phyloP scores from a whole-genome alignment of 2,329 filamentous ascomycete species.

The Calonectria hawksworthii region DNA sequence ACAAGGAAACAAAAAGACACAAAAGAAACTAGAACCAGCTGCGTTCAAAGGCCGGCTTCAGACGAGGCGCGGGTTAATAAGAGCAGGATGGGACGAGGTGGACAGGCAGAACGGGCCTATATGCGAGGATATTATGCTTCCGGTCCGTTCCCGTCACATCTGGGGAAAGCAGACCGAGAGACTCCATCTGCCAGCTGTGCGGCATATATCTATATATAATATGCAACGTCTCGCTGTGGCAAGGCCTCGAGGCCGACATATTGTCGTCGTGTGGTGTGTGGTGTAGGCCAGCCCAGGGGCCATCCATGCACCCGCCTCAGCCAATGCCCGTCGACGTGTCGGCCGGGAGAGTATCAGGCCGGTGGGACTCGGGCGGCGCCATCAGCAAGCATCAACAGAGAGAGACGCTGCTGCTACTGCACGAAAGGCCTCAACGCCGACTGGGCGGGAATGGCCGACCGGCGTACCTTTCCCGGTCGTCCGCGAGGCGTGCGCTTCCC shows the following conservation, averaged over 20 bases:
- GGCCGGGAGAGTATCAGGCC: conserved; percentile 22
- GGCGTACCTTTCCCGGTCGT: conserved; percentile 12
- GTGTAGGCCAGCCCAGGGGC: conserved; percentile 3
- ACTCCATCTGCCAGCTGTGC: conserved; percentile 25
- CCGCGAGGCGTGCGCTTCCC: conserved; percentile 5
- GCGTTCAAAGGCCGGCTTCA: not conserved
- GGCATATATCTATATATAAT: conserved; percentile 25
- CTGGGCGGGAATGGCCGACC: conserved; percentile 26
- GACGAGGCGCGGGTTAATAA: not conserved
- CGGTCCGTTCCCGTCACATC: conserved; percentile 29
- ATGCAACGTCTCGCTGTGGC: not conserved
- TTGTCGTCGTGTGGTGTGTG: conserved; percentile 23
- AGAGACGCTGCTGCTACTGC: not conserved
- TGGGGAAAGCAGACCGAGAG: conserved; percentile 16
- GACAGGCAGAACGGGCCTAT: conserved; percentile 13
- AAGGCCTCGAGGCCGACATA: conserved; percentile 13
- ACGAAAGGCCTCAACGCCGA: conserved; percentile 3
- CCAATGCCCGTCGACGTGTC: conserved; percentile 14
- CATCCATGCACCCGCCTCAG: conserved; percentile 16
- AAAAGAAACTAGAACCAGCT: not conserved
- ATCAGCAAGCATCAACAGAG: not conserved
- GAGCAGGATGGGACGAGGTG: conserved; percentile 2
- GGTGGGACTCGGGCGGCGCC: conserved; percentile 18
- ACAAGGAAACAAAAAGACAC: not conserved
- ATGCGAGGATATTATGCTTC: conserved; percentile 20